Base-by-base conservation (phyloP, 163 green algal genomes). In the Chlorella variabilis region DNA sequence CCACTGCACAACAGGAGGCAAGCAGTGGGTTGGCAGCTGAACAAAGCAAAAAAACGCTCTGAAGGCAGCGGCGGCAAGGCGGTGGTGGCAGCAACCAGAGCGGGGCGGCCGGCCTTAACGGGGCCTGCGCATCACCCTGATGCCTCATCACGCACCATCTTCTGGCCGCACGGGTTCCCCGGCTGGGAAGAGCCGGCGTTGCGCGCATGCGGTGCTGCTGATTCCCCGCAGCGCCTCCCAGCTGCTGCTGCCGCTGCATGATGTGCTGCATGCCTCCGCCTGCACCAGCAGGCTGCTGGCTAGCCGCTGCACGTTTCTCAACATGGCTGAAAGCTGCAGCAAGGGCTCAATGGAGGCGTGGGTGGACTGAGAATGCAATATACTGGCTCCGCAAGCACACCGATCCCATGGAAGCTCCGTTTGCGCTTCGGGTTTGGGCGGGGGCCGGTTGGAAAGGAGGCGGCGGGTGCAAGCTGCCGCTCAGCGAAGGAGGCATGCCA, bases 181-280 rank as follows among this genome's bases (percentile, higher is more conserved):
- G 7, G 56, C 9, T 5, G 73, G 73, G 27, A 34, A 80, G 5
- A 80, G 73, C 73, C 31, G 38, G 56, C 73, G 73, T 69, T 69
- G 56, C 17, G 73, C 41, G 59, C 56, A 45, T 36, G 73, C 56
- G 21, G 36, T 71, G 59, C 73, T 41, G 73, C 73, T 59, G 41
- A 80, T 80, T n/a, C 36, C 73, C 25, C 59, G 73, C 54, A 58
- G 21, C 11, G 73, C 73, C 38, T 80, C 54, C 56, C 56, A 70
- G 54, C 23, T 23, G 49, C 71, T 68, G 23, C 4, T 27, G 49
- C 31, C n/a, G 68, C 27, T 33, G 34, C 17, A 36, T 38, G 66
- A 31, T 48, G n/a, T 69, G 71, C 54, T 56, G 58, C 38, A 56
- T 25, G 21, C 2, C 6, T 70, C 56, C 58, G 48, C 11, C 25